Percentiles rank a stretch among this genome's conserved stretches.
These are phyloP conservation scores for Meripilus lineatus DNA, from an alignment of 1,284 basidiomycete genomes.

Conservation along the genomic window DNA sequence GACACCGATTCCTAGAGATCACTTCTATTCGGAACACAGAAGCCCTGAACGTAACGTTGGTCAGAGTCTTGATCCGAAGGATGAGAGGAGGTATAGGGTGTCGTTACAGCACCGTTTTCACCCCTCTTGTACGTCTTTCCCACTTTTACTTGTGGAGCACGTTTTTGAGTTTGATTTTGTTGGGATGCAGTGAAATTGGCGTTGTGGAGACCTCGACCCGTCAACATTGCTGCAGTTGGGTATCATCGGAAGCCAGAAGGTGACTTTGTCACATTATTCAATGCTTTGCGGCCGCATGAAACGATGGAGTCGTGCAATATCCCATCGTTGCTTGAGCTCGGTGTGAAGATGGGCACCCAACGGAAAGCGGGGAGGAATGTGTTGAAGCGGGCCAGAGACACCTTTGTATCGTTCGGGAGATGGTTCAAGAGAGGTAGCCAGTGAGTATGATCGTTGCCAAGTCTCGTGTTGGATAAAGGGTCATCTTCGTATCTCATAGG, in stretches of 20 bases:
- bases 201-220: conserved; percentile 59
- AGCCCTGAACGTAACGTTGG: no score
- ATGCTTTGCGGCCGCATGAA: conserved; percentile 49
- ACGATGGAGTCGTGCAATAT: conserved; percentile 33
- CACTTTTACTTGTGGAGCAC: background rate
- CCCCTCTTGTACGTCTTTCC: conserved; percentile 47
- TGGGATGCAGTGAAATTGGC: conserved; percentile 55
- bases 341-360: conserved; percentile 40
- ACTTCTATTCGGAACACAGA: no score
- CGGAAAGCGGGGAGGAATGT: conserved; percentile 49
- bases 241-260: conserved; percentile 62
- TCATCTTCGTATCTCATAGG: conserved; percentile 25
- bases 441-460: conserved; percentile 38
- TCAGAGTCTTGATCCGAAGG: no score
- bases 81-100: conserved; percentile 61
- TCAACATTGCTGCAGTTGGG: conserved; percentile 66
- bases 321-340: conserved; percentile 53
- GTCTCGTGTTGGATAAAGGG: conserved; percentile 26
- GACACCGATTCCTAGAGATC: no score
- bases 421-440: conserved; percentile 52
- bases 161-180: conserved; percentile 3
- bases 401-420: conserved; percentile 48
- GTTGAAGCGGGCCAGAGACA: conserved; percentile 49
- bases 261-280: conserved; percentile 65
- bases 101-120: conserved; percentile 64